These are phyloP conservation scores for Didymella lethalis DNA, from an alignment of 2,329 filamentous ascomycete genomes.

Conservation along the genomic window DNA sequence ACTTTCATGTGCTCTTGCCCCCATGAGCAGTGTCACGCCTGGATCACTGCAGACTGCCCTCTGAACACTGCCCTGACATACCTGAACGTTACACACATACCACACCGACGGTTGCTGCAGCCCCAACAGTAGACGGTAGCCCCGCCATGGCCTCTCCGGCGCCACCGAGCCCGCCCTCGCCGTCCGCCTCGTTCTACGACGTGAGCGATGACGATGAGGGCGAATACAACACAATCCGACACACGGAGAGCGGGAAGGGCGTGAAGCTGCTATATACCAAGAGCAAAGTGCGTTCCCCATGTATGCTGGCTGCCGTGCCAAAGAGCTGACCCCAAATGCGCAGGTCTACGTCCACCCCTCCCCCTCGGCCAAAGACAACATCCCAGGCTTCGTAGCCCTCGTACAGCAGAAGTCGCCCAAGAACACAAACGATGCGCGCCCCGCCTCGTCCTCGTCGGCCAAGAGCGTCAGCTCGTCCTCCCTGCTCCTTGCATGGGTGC, in stretches of 20 bases:
- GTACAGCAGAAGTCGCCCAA: constrained; percentile 78
- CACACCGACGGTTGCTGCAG: constrained; percentile 14
- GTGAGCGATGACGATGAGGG: constrained; percentile 96
- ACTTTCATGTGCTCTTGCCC: constrained; percentile 21
- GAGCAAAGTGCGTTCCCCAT: constrained; percentile 76
- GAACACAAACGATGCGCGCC: constrained; percentile 42
- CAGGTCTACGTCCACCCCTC: constrained; percentile 96
- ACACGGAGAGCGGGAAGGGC: constrained; percentile 76
- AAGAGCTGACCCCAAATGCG: constrained; percentile 27
- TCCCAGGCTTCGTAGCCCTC: constrained; percentile 89
- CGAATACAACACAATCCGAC: constrained; percentile 92
- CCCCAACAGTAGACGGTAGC: constrained; percentile 3
- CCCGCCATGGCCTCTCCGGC: constrained; percentile 46
- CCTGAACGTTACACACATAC: constrained; percentile 4
- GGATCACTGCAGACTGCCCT: not conserved
- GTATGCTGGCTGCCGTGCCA: constrained; percentile 47
- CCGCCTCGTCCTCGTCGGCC: constrained; percentile 54
- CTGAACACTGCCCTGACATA: not conserved
- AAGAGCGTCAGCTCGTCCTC: constrained; percentile 66
- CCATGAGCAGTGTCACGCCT: constrained; percentile 11
- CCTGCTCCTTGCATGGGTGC: constrained; percentile 90
- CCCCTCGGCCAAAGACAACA: constrained; percentile 93
- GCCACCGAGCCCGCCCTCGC: constrained; percentile 65
- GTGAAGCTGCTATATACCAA: constrained; percentile 96
- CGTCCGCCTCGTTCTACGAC: constrained; percentile 89